Percentiles rank a stretch among this genome's conserved stretches.
These are phyloP conservation scores for Sutorius australiensis DNA, from an alignment of 768 basidiomycete species.

Conservation along the genomic window DNA sequence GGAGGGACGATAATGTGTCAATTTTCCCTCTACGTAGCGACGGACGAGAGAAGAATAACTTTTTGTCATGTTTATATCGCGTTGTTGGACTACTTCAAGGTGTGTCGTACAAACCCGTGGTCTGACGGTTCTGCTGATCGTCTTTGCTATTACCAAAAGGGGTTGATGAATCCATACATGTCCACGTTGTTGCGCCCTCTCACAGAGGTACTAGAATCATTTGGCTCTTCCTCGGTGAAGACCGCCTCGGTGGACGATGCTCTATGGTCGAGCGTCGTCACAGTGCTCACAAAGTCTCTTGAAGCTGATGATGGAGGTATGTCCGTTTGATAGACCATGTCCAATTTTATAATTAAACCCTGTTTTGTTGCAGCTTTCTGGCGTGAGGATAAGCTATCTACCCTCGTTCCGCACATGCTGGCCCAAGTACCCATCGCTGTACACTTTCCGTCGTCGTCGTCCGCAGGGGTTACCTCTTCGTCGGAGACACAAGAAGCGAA, in stretches of 20 bases:
- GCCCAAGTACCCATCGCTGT: slow-evolving; percentile 60
- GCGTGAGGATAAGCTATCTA: slow-evolving; percentile 76
- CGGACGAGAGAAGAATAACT: slow-evolving; percentile 53
- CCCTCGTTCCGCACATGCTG: slow-evolving; percentile 55
- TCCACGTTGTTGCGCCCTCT: slow-evolving; percentile 68
- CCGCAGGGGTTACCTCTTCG: background rate
- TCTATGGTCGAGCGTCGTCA: slow-evolving; percentile 64
- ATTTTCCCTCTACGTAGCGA: slow-evolving; percentile 10
- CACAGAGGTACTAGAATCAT: slow-evolving; percentile 55
- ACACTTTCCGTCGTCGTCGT: slow-evolving; percentile 18
- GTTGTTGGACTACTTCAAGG: slow-evolving; percentile 88
- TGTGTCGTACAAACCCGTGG: slow-evolving; percentile 25
- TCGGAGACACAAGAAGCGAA: background rate
- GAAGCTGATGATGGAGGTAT: slow-evolving; percentile 76
- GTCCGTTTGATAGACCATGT: slow-evolving; percentile 17
- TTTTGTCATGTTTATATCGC: slow-evolving; percentile 73
- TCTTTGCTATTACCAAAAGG: slow-evolving; percentile 37
- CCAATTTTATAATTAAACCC: background rate
- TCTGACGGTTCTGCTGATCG: background rate
- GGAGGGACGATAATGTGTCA: background rate
- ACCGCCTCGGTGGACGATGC: slow-evolving; percentile 30
- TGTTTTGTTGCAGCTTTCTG: slow-evolving; percentile 65
- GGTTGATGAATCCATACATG: slow-evolving; percentile 90
- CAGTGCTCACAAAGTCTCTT: slow-evolving; percentile 65
- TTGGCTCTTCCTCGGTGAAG: slow-evolving; percentile 30